Percentiles rank a stretch among this genome's conserved stretches.
phyloP scores from a whole-genome alignment of 140 eudicot species.

The Ambrosia hybrid region DNA sequence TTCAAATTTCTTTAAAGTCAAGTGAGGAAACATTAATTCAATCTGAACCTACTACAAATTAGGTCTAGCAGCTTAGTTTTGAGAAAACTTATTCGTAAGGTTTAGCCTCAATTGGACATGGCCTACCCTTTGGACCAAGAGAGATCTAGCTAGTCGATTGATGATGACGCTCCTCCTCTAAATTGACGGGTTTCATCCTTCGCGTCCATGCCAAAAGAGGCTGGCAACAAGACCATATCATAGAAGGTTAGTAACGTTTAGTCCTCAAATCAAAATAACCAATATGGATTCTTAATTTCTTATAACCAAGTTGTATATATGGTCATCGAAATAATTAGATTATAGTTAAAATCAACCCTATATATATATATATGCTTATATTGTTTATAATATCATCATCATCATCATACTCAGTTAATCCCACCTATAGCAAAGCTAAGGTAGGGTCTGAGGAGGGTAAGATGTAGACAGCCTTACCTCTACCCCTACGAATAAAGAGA shows the following conservation, averaged over 20 bases:
- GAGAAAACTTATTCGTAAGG: neutral
- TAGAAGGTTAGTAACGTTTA: neutral
- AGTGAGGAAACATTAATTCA: neutral
- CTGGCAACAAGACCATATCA: neutral
- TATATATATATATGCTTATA: too few species aligned
- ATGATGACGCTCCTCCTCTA: neutral
- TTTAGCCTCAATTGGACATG: neutral
- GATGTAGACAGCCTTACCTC: too few species aligned
- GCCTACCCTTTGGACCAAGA: neutral
- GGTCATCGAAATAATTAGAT: too few species aligned
- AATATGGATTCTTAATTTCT: too few species aligned
- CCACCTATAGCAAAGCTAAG: too few species aligned
- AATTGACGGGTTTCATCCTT: neutral
- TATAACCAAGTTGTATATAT: too few species aligned
- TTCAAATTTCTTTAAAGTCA: neutral
- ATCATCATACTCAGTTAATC: too few species aligned
- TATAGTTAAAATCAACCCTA: too few species aligned
- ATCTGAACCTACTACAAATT: too few species aligned
- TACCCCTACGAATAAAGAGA: too few species aligned
- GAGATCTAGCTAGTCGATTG: neutral
- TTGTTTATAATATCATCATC: too few species aligned
- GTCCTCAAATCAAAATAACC: neutral
- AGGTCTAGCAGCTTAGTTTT: neutral
- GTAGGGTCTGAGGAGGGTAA: too few species aligned
- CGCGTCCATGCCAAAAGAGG: neutral